Base-by-base conservation (phyloP, 768 basidiomycete genomes). In the Xerocomus brunneocitrinus region DNA sequence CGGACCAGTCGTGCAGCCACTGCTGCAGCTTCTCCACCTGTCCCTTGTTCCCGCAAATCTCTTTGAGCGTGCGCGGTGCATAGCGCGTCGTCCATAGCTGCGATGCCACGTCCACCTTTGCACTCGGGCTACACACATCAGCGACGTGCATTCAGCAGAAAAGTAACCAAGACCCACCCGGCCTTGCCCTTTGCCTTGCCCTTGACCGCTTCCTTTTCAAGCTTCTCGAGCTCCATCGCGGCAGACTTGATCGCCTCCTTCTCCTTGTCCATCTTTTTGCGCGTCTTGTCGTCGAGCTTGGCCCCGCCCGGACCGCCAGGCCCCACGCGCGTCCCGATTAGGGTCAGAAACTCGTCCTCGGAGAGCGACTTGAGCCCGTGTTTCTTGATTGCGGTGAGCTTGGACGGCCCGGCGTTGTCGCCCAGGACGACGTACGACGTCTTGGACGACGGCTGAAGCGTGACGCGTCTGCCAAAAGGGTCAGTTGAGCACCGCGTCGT, bases 11-110 rank as follows among this genome's bases (percentile, higher is more conserved):
- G 32, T 82, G 77, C 22, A 99, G 72, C 97, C 97, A 99, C 32
- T 74, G 75, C 50, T 85, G 84, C 4, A 99, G 72, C 62, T 92
- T 93, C 71, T 98, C 95, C 1, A 98, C 87, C 50, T 84, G 80
- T 0, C 82, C 79, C 71, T 98, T 98, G 74, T 98, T 99, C 8
- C 97, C 97, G 56, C 95, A 98, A 16, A 99, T 81, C 52, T 99
- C 93, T 61, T 90, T 94, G 52, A 94, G 58, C 3, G 77, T 79
- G 58, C 85, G 83, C 1, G 97, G 97, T 0, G 97, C 95, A 66
- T 99, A 99, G 9, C 93, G 84, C 31, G 86, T 87, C 36, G 97
- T 98, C 97, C 97, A 98, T 1, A 98, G 76, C 66, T 95, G 92
- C 3, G 79, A 76, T 1, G 74, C 74, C 3, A 76, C 71, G 58